Conservation (phyloP, 2,329 filamentous ascomycete species). For the Penicillium sumatraense region DNA sequence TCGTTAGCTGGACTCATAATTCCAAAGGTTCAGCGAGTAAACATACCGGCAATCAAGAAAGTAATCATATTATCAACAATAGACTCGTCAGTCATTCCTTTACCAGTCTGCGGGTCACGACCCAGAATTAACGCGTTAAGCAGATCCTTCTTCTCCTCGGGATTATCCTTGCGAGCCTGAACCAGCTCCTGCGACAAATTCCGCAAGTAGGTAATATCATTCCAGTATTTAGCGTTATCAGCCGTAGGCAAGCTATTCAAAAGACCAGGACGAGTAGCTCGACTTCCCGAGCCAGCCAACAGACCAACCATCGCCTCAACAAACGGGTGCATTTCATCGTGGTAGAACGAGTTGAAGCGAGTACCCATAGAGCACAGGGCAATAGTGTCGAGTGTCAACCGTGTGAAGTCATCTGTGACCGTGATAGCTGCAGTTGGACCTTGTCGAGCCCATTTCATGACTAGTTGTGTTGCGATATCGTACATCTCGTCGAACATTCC, state of each 20-base stretch:
- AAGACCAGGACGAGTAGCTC: slow-evolving; percentile 54
- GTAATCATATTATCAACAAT: slow-evolving; percentile 75
- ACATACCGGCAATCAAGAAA: slow-evolving; percentile 66
- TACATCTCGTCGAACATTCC: slow-evolving; percentile 51
- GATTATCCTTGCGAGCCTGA: slow-evolving; percentile 59
- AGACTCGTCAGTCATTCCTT: slow-evolving; percentile 64
- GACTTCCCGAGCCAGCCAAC: slow-evolving; percentile 60
- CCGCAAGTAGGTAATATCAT: slow-evolving; percentile 51
- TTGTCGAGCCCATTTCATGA: slow-evolving; percentile 49
- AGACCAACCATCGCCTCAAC: slow-evolving; percentile 69
- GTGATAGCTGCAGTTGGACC: slow-evolving; percentile 63
- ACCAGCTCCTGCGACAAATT: slow-evolving; percentile 65
- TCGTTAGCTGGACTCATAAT: neutral
- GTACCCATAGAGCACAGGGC: slow-evolving; percentile 73
- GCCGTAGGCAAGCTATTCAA: slow-evolving; percentile 49
- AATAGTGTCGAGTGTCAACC: slow-evolving; percentile 74
- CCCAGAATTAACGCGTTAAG: slow-evolving; percentile 72
- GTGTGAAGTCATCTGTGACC: slow-evolving; percentile 70
- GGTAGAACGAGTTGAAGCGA: slow-evolving; percentile 77
- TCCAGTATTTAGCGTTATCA: slow-evolving; percentile 38
- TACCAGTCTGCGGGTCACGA: slow-evolving; percentile 68
- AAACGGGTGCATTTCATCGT: slow-evolving; percentile 71
- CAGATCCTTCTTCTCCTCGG: slow-evolving; percentile 66
- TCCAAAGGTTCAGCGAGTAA: neutral
- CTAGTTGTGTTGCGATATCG: slow-evolving; percentile 44